Evolutionary conservation across 1,139 yeast species (phyloP).

Genomic region (Ashbya aceris): DNA sequence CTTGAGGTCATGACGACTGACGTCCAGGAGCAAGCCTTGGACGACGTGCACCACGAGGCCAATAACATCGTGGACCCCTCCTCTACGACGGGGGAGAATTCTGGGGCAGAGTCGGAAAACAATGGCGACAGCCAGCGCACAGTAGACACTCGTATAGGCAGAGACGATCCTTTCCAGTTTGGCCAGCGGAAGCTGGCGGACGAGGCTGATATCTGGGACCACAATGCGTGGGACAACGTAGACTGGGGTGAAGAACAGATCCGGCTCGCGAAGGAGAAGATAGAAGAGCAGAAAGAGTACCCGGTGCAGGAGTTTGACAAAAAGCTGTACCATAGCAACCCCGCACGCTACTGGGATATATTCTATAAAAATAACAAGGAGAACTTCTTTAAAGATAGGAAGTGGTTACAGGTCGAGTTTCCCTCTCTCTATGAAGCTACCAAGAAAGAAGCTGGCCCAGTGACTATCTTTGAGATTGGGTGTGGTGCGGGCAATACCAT

Average conservation of each 20-base stretch:
- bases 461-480: conserved; percentile 81
- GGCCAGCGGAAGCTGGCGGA: conserved; percentile 74
- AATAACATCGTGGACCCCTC: conserved; percentile 2
- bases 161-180: conserved; percentile 83
- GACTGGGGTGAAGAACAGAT: conserved; percentile 95
- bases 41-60: conserved; percentile 18
- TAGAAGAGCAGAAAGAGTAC: conserved; percentile 61
- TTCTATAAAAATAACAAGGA: conserved; percentile 85
- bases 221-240: conserved; percentile 97
- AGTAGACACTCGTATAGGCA: conserved; percentile 47
- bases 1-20: conserved; percentile 18
- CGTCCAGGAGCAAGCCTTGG: conserved; percentile 19
- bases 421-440: conserved; percentile 79
- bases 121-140: not conserved
- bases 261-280: conserved; percentile 62
- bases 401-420: conserved; percentile 92
- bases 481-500: conserved; percentile 98
- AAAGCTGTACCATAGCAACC: conserved; percentile 65
- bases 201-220: conserved; percentile 78
- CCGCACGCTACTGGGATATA: conserved; percentile 92
- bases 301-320: conserved; percentile 88
- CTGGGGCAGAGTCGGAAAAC: not conserved
- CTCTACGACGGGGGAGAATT: too few species aligned
- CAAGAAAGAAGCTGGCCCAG: conserved; percentile 55
- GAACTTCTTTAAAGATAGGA: conserved; percentile 91